Evolutionary conservation across 495 filamentous ascomycete species (phyloP).

Genomic region (Penicillium robsamsonii): DNA sequence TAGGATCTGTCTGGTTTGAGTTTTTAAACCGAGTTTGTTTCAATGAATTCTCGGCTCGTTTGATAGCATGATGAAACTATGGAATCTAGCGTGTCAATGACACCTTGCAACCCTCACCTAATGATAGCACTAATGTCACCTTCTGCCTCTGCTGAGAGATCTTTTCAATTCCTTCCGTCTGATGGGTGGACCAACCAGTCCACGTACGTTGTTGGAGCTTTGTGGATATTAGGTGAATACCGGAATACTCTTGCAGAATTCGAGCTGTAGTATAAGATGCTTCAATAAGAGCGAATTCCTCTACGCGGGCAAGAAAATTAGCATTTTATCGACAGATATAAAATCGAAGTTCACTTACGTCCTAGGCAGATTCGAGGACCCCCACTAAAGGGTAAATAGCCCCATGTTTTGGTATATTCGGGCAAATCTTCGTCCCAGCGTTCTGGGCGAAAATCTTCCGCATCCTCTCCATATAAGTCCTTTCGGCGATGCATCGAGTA

Average conservation of each 20-base stretch:
- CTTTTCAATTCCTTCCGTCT: constrained; percentile 1
- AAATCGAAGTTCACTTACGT: constrained; percentile 32
- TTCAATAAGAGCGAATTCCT: constrained; percentile 52
- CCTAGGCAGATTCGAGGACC: constrained; percentile 54
- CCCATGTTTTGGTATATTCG: constrained; percentile 37
- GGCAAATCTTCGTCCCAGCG: constrained; percentile 47
- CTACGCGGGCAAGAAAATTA: constrained; percentile 18
- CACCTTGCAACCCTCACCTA: too few species aligned
- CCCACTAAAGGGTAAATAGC: constrained; percentile 55
- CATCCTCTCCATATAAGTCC: constrained; percentile 53
- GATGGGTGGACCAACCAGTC: constrained; percentile 7
- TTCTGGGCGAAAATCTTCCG: constrained; percentile 52
- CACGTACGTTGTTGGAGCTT: constrained; percentile 1
- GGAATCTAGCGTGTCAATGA: too few species aligned
- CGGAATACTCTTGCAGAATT: constrained; percentile 44
- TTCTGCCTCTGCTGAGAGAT: constrained; percentile 9
- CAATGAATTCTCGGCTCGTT: too few species aligned
- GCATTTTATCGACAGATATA: constrained; percentile 9
- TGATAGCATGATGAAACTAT: too few species aligned
- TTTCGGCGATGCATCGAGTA: constrained; percentile 51
- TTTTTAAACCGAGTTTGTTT: too few species aligned
- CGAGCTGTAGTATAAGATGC: constrained; percentile 45
- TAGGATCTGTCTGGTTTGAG: too few species aligned
- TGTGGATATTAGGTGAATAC: constrained; percentile 17
- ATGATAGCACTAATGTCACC: constrained; percentile 12